Evolutionary conservation across 2,329 filamentous ascomycete species (phyloP).

Genomic region (Aspergillus proliferans): DNA sequence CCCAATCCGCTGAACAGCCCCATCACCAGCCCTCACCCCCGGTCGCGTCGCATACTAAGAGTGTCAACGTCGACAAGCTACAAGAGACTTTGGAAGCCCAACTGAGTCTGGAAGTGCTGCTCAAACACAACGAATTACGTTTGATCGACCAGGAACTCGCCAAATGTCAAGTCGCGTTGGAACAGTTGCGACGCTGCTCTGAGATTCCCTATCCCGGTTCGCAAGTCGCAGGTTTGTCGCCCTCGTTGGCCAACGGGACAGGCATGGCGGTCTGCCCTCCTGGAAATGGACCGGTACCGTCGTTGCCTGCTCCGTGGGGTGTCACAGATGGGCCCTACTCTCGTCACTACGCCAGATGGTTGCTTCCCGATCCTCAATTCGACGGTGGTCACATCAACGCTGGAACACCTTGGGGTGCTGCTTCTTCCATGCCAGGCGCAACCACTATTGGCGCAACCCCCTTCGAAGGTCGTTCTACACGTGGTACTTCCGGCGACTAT

Average conservation of each 20-base stretch:
- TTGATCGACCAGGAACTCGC: constrained; percentile 93
- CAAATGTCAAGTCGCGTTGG: constrained; percentile 87
- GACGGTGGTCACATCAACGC: constrained; percentile 54
- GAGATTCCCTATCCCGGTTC: constrained; percentile 82
- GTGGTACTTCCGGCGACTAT: constrained; percentile 62
- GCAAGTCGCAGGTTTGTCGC: constrained; percentile 52
- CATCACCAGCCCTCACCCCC: constrained; percentile 7
- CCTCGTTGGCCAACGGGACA: constrained; percentile 66
- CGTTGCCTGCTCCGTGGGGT: constrained; percentile 81
- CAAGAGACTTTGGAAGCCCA: constrained; percentile 75
- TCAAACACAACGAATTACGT: constrained; percentile 91
- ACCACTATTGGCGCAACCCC: constrained; percentile 37
- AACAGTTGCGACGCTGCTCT: constrained; percentile 87
- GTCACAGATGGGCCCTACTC: constrained; percentile 89
- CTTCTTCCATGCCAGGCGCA: not conserved
- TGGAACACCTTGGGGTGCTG: constrained; percentile 11
- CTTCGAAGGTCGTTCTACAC: constrained; percentile 68
- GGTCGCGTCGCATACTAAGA: constrained; percentile 15
- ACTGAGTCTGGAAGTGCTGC: constrained; percentile 81
- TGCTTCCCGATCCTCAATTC: constrained; percentile 81
- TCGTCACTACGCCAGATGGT: constrained; percentile 91
- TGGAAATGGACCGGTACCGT: constrained; percentile 59
- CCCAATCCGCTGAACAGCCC: not conserved
- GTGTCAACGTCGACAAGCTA: constrained; percentile 43
- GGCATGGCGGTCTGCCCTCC: constrained; percentile 62